These are phyloP conservation scores for Fusarium mundagurra DNA, from an alignment of 2,329 filamentous ascomycete species.

Conservation along the genomic window DNA sequence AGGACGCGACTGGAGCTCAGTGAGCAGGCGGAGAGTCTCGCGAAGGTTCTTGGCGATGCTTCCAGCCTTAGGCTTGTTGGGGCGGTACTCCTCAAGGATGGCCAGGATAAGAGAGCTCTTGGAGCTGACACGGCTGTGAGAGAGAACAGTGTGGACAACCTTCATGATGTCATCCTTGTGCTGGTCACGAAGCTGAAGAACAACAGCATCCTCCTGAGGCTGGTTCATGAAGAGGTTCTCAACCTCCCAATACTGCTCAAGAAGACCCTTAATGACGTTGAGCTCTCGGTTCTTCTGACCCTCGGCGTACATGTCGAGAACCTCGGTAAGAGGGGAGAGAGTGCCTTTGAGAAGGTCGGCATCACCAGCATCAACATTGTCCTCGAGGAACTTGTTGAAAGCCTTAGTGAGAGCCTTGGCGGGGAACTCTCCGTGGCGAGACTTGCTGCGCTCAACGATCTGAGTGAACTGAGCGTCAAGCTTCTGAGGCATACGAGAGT, in stretches of 20 bases:
- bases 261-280: slow-evolving; percentile 78
- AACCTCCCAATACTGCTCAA: slow-evolving; percentile 83
- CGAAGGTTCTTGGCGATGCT: slow-evolving; percentile 91
- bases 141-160: slow-evolving; percentile 89
- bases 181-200: slow-evolving; percentile 92
- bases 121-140: slow-evolving; percentile 88
- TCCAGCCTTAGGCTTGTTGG: slow-evolving; percentile 90
- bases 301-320: slow-evolving; percentile 84
- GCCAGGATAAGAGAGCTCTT: slow-evolving; percentile 96
- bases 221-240: slow-evolving; percentile 90
- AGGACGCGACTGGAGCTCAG: slow-evolving; percentile 79
- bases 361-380: slow-evolving; percentile 79
- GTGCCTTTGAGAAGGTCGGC: slow-evolving; percentile 77
- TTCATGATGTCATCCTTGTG: slow-evolving; percentile 91
- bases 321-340: slow-evolving; percentile 78
- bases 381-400: slow-evolving; percentile 87
- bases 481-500: slow-evolving; percentile 95
- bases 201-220: slow-evolving; percentile 91
- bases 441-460: slow-evolving; percentile 84
- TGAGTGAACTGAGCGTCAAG: slow-evolving; percentile 84
- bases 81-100: slow-evolving; percentile 92
- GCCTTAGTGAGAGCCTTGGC: slow-evolving; percentile 87
- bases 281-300: slow-evolving; percentile 93
- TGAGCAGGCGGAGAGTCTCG: slow-evolving; percentile 82
- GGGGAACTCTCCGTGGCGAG: slow-evolving; percentile 86